Evolutionary conservation across 768 basidiomycete species (phyloP).

Genomic region (Leccinum olivaceopallidum): DNA sequence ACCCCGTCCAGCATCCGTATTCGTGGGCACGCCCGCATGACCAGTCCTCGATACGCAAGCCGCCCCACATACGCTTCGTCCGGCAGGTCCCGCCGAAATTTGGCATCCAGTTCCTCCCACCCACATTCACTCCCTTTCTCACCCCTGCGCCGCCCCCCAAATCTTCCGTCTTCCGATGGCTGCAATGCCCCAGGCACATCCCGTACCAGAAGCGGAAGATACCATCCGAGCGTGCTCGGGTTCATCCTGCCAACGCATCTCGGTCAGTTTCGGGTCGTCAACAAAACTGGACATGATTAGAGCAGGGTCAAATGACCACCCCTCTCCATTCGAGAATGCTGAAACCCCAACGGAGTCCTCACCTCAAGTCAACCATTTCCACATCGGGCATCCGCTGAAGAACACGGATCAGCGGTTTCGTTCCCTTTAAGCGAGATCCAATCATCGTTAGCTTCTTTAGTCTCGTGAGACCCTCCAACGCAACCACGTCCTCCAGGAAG

Average conservation of each 20-base stretch:
- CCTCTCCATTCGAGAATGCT: constrained; percentile 11
- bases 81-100: constrained; percentile 88
- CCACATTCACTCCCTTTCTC: constrained; percentile 33
- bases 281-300: not conserved
- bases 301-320: not conserved
- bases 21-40: constrained; percentile 72
- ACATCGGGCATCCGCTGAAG: constrained; percentile 73
- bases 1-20: constrained; percentile 86
- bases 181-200: constrained; percentile 68
- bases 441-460: constrained; percentile 86
- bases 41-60: constrained; percentile 84
- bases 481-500: constrained; percentile 75
- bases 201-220: constrained; percentile 81
- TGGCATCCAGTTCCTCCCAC: constrained; percentile 81
- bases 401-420: constrained; percentile 70
- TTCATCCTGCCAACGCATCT: constrained; percentile 68
- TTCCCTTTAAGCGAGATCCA: constrained; percentile 77
- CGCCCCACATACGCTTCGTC: constrained; percentile 86
- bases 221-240: constrained; percentile 95
- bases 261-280: constrained; percentile 31
- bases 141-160: constrained; percentile 27
- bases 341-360: constrained; percentile 29
- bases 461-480: constrained; percentile 69
- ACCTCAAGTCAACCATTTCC: constrained; percentile 93
- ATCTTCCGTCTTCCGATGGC: constrained; percentile 46